Conservation (phyloP, 2,329 filamentous ascomycete species). For the Phyllosticta citriasiana region DNA sequence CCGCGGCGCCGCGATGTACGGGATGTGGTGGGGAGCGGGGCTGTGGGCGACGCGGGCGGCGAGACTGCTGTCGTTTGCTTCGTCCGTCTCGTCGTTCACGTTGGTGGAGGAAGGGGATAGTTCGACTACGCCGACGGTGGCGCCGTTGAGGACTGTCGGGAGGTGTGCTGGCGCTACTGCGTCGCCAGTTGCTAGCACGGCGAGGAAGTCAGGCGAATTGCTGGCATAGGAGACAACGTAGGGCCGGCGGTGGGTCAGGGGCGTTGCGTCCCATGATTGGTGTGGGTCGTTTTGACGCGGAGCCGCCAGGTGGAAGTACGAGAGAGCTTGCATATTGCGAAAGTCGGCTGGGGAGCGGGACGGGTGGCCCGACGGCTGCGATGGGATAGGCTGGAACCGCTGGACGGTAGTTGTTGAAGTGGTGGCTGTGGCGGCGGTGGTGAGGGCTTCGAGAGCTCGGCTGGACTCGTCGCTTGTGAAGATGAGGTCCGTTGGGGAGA, state of each 20-base stretch:
- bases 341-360: conserved; percentile 55
- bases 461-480: conserved; percentile 50
- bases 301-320: conserved; percentile 56
- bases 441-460: conserved; percentile 46
- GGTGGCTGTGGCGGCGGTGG: conserved; percentile 24
- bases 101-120: conserved; percentile 38
- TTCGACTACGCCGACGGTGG: conserved; percentile 54
- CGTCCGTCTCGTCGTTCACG: conserved; percentile 12
- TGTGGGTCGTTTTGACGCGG: conserved; percentile 13
- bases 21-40: conserved; percentile 23
- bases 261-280: conserved; percentile 41
- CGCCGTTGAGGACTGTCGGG: conserved; percentile 57
- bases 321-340: conserved; percentile 66
- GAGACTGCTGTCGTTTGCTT: conserved; percentile 2
- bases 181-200: conserved; percentile 58
- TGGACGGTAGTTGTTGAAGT: neutral
- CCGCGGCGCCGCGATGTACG: conserved; percentile 48
- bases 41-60: conserved; percentile 19
- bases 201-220: conserved; percentile 45
- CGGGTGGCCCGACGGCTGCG: conserved; percentile 33
- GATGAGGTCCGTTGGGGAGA: conserved; percentile 52
- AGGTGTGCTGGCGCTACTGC: conserved; percentile 50
- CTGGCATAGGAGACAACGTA: conserved; percentile 53
- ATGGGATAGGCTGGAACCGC: conserved; percentile 46
- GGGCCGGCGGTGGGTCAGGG: conserved; percentile 49